phyloP scores from a whole-genome alignment of 495 filamentous ascomycete genomes.

The Lepidopterella palustris region DNA sequence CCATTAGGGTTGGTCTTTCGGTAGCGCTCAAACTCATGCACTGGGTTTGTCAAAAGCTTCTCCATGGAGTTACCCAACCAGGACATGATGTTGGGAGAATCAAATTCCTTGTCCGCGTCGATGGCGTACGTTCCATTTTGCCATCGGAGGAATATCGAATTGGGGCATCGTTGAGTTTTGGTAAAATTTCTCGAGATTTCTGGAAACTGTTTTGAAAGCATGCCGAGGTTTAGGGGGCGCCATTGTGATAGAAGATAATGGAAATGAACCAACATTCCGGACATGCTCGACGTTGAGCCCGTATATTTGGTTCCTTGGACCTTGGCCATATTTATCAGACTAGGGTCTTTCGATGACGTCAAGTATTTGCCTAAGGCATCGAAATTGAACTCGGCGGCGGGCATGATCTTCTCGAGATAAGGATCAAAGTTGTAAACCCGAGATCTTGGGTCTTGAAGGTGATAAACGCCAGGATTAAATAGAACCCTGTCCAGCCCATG shows the following conservation, averaged over 20 bases:
- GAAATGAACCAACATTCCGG: constrained; percentile 76
- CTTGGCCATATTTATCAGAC: constrained; percentile 58
- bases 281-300: constrained; percentile 97
- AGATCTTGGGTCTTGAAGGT: constrained; percentile 81
- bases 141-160: constrained; percentile 77
- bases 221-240: constrained; percentile 59
- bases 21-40: constrained; percentile 78
- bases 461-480: constrained; percentile 92
- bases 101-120: constrained; percentile 92
- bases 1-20: constrained; percentile 57
- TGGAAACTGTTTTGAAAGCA: constrained; percentile 60
- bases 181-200: constrained; percentile 60
- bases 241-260: constrained; percentile 85
- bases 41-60: constrained; percentile 80
- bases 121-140: constrained; percentile 89
- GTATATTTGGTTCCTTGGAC: constrained; percentile 72
- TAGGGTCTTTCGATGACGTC: constrained; percentile 77
- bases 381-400: constrained; percentile 86
- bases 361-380: constrained; percentile 74
- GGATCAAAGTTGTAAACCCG: constrained; percentile 93
- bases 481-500: constrained; percentile 84
- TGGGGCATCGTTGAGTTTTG: constrained; percentile 58
- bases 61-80: constrained; percentile 94
- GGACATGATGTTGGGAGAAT: constrained; percentile 74
- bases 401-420: constrained; percentile 86